These are phyloP conservation scores for Coemansia sp. DNA, from an alignment of 192 early-diverging fungal genomes.

Conservation along the genomic window DNA sequence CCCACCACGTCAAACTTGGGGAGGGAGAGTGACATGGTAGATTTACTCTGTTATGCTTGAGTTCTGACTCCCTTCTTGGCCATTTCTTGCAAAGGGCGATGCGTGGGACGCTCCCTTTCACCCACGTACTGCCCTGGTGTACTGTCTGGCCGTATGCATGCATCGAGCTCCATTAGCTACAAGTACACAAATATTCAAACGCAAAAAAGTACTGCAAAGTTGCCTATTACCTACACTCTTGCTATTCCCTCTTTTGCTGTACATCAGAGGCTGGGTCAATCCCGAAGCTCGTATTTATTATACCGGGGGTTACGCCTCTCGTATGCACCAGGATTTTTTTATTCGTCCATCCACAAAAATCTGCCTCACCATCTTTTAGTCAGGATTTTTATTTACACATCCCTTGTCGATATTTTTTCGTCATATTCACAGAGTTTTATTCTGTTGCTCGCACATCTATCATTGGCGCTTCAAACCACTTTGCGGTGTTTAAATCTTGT, in stretches of 20 bases:
- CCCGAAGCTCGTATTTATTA: conserved; percentile 14
- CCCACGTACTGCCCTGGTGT: conserved; percentile 13
- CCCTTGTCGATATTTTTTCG: neutral
- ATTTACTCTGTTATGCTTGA: neutral
- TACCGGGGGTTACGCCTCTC: neutral
- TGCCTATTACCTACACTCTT: neutral
- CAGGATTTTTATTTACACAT: neutral
- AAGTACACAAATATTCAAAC: conserved; percentile 3
- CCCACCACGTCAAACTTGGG: neutral
- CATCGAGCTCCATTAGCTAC: neutral
- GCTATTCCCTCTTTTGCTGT: conserved; percentile 10
- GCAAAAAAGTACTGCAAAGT: neutral
- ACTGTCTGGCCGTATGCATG: conserved; percentile 12
- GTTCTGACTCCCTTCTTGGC: neutral
- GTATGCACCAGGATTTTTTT: neutral
- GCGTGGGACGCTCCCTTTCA: conserved; percentile 1
- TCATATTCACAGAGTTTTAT: neutral
- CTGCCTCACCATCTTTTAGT: neutral
- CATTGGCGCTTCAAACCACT: neutral
- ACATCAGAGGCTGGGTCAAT: neutral
- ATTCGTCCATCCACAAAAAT: neutral
- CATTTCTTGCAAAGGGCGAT: neutral
- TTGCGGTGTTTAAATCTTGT: conserved; percentile 10
- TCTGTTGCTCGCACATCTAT: neutral
- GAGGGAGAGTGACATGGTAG: neutral